Evolutionary conservation across 2,329 filamentous ascomycete genomes (phyloP).

Genomic region (Alternaria sp.): DNA sequence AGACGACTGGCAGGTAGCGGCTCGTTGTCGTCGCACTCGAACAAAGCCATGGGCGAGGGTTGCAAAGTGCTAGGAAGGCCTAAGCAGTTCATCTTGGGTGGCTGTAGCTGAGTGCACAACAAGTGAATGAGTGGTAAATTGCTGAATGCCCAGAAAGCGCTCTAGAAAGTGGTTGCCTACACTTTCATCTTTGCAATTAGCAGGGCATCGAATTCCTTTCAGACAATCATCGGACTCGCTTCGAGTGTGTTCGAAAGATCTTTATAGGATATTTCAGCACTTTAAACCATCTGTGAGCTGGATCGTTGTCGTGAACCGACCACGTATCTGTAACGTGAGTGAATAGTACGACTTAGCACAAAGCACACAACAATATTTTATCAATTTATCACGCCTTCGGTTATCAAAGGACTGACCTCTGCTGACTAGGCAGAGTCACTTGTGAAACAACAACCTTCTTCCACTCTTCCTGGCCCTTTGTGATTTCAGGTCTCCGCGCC

Average conservation of each 20-base stretch:
- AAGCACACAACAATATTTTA: not conserved
- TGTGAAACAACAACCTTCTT: not conserved
- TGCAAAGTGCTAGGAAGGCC: not conserved
- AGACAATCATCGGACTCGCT: not conserved
- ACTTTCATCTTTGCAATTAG: not conserved
- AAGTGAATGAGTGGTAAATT: not conserved
- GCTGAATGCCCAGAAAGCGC: not conserved
- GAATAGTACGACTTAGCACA: not conserved
- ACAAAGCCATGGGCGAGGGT: not conserved
- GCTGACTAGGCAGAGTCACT: not conserved
- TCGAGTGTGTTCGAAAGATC: not conserved
- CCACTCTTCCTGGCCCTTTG: not conserved
- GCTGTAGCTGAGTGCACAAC: not conserved
- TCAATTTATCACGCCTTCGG: not conserved
- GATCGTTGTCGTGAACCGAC: not conserved
- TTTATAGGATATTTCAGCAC: not conserved
- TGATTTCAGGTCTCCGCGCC: not conserved
- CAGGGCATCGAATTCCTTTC: rapidly evolving
- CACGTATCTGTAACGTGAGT: not conserved
- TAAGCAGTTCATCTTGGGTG: not conserved
- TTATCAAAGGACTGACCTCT: not conserved
- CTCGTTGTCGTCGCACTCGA: not conserved
- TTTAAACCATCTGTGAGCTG: not conserved
- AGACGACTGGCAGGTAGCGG: not conserved
- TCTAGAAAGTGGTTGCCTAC: not conserved